phyloP scores from a whole-genome alignment of 2,329 filamentous ascomycete genomes.

The Neofusicoccum parvum region DNA sequence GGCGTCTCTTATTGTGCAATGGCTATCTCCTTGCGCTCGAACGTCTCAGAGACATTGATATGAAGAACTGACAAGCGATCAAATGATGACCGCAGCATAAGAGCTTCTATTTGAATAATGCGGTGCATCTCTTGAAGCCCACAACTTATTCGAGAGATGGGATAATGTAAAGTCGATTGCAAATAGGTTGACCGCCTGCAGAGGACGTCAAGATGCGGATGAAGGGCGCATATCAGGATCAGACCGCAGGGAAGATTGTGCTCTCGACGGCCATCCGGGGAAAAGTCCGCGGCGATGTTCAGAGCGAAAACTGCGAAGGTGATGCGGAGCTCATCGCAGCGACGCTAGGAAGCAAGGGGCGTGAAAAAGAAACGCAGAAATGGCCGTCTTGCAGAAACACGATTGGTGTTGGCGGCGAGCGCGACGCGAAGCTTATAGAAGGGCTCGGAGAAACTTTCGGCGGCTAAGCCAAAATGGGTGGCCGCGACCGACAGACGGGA shows the following conservation, averaged over 20 bases:
- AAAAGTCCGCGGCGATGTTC: slow-evolving; percentile 44
- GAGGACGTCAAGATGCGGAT: background rate
- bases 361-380: background rate
- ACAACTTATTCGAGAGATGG: too few species aligned
- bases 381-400: background rate
- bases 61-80: too few species aligned
- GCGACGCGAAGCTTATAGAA: slow-evolving; percentile 19
- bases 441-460: slow-evolving; percentile 21
- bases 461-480: slow-evolving; percentile 16
- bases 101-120: too few species aligned
- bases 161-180: background rate
- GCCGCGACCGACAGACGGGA: slow-evolving; percentile 6
- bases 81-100: too few species aligned
- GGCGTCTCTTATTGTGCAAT: background rate
- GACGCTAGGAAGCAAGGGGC: background rate
- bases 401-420: background rate
- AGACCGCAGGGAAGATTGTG: slow-evolving; percentile 45
- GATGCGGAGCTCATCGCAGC: slow-evolving; percentile 23
- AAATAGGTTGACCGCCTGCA: background rate
- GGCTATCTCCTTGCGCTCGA: background rate
- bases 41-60: background rate
- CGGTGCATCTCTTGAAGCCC: too few species aligned
- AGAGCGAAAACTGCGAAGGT: slow-evolving; percentile 27
- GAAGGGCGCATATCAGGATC: slow-evolving; percentile 21
- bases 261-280: slow-evolving; percentile 37